Conservation (phyloP, 1,284 basidiomycete genomes). For the Ganoderma lucidum region DNA sequence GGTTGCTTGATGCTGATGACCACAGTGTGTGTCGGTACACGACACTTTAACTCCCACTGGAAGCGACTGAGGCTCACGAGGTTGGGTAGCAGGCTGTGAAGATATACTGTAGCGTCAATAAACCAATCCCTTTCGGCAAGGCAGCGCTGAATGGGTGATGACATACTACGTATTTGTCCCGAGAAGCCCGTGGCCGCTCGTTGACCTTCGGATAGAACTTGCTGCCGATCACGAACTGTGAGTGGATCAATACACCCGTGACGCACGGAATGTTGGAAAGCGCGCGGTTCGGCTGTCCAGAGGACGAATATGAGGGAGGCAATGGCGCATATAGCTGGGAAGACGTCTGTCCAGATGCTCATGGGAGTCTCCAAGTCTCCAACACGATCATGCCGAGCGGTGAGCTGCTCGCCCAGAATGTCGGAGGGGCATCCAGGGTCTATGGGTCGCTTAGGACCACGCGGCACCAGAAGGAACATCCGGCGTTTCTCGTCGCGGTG, state of each 20-base stretch:
- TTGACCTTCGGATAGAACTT: background rate
- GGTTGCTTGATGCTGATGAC: slow-evolving; percentile 1
- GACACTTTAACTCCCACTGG: background rate
- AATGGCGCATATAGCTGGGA: background rate
- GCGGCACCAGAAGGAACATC: background rate
- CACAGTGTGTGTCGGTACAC: background rate
- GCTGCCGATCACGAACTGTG: background rate
- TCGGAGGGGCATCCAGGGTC: background rate
- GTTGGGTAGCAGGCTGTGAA: background rate
- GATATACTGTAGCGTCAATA: background rate
- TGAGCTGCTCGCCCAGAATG: background rate
- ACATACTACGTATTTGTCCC: background rate
- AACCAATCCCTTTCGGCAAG: background rate
- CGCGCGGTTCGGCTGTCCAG: background rate
- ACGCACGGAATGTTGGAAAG: background rate
- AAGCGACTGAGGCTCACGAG: background rate
- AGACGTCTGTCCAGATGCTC: background rate
- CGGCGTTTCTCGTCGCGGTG: slow-evolving; percentile 1
- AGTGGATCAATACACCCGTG: background rate
- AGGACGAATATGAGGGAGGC: background rate
- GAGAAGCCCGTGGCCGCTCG: background rate
- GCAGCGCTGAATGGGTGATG: background rate
- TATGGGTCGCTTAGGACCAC: background rate
- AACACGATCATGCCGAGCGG: background rate
- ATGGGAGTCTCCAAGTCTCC: background rate